phyloP scores from a whole-genome alignment of 768 basidiomycete genomes.

The Sporobolomyces pararoseus region DNA sequence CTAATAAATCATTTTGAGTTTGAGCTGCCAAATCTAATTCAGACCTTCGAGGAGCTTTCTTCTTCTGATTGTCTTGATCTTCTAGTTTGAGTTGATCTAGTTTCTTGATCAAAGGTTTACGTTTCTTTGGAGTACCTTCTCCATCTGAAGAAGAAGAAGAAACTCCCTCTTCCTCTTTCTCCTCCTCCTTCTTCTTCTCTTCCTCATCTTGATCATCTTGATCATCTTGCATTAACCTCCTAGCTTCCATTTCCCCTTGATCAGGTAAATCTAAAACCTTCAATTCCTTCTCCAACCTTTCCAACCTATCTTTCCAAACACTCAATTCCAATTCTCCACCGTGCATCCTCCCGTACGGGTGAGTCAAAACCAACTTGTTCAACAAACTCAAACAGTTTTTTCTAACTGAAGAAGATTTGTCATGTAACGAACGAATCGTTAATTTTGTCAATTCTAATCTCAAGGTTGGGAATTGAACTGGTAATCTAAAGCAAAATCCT shows the following conservation, averaged over 20 bases:
- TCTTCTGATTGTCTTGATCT: constrained; percentile 44
- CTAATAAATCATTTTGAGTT: constrained; percentile 67
- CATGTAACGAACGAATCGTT: constrained; percentile 76
- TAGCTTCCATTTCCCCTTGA: constrained; percentile 49
- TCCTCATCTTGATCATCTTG: constrained; percentile 53
- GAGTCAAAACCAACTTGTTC: constrained; percentile 70
- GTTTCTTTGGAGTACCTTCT: constrained; percentile 46
- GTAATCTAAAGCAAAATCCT: constrained; percentile 51
- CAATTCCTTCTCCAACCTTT: constrained; percentile 61
- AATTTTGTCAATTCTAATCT: constrained; percentile 68
- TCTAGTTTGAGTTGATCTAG: constrained; percentile 46
- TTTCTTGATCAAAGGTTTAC: too few relatives aligned
- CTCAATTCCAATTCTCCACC: constrained; percentile 71
- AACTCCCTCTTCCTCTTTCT: constrained; percentile 51
- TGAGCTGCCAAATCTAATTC: constrained; percentile 62
- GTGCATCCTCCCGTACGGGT: constrained; percentile 80
- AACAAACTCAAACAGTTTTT: constrained; percentile 75
- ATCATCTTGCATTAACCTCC: constrained; percentile 56
- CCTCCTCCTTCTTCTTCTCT: constrained; percentile 15
- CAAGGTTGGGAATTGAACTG: constrained; percentile 78
- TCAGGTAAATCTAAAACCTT: constrained; percentile 61
- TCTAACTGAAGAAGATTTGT: constrained; percentile 84
- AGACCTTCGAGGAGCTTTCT: constrained; percentile 39
- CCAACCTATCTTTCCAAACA: constrained; percentile 72
- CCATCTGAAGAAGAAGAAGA: constrained; percentile 30